Base-by-base conservation (phyloP, 257 asterid genomes). In the Petunia secreta region DNA sequence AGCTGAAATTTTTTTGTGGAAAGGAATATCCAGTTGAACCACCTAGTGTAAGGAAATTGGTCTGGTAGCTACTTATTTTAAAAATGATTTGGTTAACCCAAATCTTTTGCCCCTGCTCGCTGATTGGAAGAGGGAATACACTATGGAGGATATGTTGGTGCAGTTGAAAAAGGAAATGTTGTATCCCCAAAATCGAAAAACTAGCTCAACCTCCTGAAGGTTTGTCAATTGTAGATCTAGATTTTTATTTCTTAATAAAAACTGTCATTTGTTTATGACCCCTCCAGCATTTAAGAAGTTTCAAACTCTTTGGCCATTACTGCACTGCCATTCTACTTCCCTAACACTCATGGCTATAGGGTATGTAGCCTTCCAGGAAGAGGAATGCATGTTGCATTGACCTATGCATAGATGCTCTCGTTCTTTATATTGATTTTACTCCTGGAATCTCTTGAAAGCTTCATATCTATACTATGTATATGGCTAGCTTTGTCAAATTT, bases 71-170 rank as follows among this genome's bases (percentile, higher is more conserved):
- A 53, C 63, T 80, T 62, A 57, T 37, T 16, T 14, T 57, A 63
- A 4, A 53, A 57, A 81, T 80, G 48, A 52, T 5, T 82, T 92
- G 98, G 98, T 93, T 40, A 97, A 92, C 62, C 94, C 96, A 46
- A 82, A 79, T 78, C 82, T 83, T 54, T 93, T 93, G 83, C 87
- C 97, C 81, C 92, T 93, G 97, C 94, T 93, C 68, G 88, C 91
- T 34, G 81, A 88, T 75, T 93, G 98, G 98, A 82, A 86, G 79
- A 90, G 98, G 82, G 97, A 91, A 87, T 80, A 85, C 82, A 92
- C 93, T n/a, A 93, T 93, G 98, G 98, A 93, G 90, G 97, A 93
- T 82, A 84, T 93, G 82, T 75, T 93, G 80, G 71, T 89, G 82
- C 94, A 87, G 79, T 84, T 91, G 86, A 93, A 92, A 79, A 92